Percentiles rank a stretch among this genome's conserved stretches.
Evolutionary conservation across 345 rosid genomes (phyloP).

Genomic region (Citrus trifoliata): DNA sequence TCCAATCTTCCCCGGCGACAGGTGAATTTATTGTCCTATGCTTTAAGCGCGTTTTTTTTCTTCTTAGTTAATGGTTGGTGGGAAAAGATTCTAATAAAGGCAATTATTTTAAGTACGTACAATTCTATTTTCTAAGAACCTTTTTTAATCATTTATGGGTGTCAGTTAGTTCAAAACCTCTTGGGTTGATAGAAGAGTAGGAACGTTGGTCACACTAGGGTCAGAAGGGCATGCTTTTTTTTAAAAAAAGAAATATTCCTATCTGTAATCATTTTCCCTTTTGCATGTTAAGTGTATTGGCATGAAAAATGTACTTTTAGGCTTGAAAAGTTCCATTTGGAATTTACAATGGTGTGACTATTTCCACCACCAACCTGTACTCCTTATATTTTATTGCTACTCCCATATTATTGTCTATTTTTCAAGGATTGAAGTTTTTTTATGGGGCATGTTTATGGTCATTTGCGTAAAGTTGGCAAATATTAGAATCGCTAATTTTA

Average conservation of each 20-base stretch:
- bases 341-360: neutral
- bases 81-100: neutral
- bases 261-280: neutral
- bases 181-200: neutral
- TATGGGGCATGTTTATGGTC: neutral
- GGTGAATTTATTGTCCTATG: slow-evolving; percentile 38
- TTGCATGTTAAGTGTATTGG: neutral
- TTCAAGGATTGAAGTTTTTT: neutral
- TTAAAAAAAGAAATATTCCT: neutral
- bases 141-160: neutral
- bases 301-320: neutral
- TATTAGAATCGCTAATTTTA: neutral
- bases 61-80: neutral
- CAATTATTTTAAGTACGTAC: neutral
- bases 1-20: slow-evolving; percentile 95
- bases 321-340: neutral
- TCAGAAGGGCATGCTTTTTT: neutral
- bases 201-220: neutral
- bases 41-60: neutral
- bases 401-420: neutral
- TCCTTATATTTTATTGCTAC: neutral
- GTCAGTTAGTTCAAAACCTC: neutral
- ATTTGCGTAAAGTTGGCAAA: neutral
- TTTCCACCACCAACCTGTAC: neutral
- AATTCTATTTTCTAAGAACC: neutral